Conservation (phyloP, 1,284 basidiomycete species). For the Caloboletus firmus region DNA sequence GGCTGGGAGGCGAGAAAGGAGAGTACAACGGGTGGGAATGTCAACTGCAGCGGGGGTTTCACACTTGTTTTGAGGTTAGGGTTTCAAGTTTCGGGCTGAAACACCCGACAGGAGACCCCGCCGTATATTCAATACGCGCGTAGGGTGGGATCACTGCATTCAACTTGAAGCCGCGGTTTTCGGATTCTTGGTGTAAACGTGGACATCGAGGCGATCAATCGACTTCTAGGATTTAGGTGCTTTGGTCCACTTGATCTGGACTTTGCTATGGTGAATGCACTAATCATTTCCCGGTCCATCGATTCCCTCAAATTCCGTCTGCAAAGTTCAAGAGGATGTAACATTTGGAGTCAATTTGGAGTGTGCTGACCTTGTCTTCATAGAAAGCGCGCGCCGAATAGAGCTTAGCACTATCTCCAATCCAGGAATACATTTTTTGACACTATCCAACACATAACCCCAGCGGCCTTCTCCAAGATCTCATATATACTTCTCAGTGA, state of each 20-base stretch:
- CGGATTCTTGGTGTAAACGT: too few species aligned
- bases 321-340: too few species aligned
- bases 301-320: too few species aligned
- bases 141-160: neutral
- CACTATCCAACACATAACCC: neutral
- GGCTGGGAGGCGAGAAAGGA: neutral
- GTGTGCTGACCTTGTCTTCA: neutral
- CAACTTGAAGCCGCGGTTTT: too few species aligned
- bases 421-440: neutral
- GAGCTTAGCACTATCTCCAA: neutral
- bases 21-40: constrained; percentile 19
- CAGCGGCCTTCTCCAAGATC: neutral
- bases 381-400: neutral
- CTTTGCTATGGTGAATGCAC: neutral
- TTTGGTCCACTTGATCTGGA: neutral
- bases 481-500: neutral
- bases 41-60: neutral
- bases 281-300: neutral
- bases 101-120: constrained; percentile 2
- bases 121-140: too few species aligned
- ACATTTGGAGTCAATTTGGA: too few species aligned
- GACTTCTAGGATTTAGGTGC: neutral
- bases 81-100: constrained; percentile 16
- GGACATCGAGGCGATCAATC: neutral
- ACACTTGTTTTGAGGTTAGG: constrained; percentile 27